phyloP scores from a whole-genome alignment of 1,139 yeast species.

The Geotrichum candidum region DNA sequence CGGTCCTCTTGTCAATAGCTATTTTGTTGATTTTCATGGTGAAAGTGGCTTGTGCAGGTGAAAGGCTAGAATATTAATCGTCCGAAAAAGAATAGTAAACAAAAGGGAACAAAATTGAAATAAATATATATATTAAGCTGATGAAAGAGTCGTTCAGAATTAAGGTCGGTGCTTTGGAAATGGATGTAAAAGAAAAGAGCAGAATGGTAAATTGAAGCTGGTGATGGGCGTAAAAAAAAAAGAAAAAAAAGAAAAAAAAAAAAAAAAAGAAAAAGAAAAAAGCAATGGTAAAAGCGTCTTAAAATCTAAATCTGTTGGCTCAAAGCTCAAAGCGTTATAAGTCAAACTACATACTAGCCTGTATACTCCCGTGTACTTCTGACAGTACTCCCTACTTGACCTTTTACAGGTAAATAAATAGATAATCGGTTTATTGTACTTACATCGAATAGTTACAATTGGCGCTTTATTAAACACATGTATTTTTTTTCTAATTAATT shows the following conservation, averaged over 20 bases:
- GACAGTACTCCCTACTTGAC: too few relatives aligned
- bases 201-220: neutral
- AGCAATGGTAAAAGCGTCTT: neutral
- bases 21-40: slow-evolving; percentile 1
- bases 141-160: too few relatives aligned
- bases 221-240: neutral
- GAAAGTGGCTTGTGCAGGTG: neutral
- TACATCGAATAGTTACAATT: too few relatives aligned
- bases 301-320: neutral
- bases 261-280: neutral
- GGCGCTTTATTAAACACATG: too few relatives aligned
- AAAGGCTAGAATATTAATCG: neutral
- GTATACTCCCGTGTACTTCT: too few relatives aligned
- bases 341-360: neutral
- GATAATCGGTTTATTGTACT: too few relatives aligned
- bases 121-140: neutral
- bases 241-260: neutral
- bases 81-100: neutral
- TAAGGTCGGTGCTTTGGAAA: too few relatives aligned
- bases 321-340: neutral
- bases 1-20: slow-evolving; percentile 33
- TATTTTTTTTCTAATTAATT: too few relatives aligned
- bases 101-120: neutral
- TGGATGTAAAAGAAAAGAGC: too few relatives aligned
- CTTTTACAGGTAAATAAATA: too few relatives aligned